Evolutionary conservation across 2,329 filamentous ascomycete genomes (phyloP).

Genomic region (Epichloe sibirici): DNA sequence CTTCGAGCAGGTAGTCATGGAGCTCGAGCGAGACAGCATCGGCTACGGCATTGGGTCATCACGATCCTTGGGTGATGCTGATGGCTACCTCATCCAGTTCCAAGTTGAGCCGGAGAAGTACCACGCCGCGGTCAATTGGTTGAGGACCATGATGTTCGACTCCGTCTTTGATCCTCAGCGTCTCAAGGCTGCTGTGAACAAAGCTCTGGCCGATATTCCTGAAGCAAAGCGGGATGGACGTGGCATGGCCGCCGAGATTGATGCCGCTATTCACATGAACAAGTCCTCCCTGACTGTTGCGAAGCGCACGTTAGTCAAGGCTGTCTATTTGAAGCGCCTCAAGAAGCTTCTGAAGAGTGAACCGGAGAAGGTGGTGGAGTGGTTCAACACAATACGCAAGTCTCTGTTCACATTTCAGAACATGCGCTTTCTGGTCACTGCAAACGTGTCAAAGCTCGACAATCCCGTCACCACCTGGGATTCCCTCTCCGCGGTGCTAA

Average conservation of each 20-base stretch:
- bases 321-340: constrained; percentile 74
- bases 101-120: constrained; percentile 86
- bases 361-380: constrained; percentile 60
- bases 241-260: constrained; percentile 49
- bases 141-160: constrained; percentile 77
- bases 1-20: constrained; percentile 86
- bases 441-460: constrained; percentile 60
- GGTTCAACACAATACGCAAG: constrained; percentile 64
- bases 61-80: constrained; percentile 58
- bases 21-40: constrained; percentile 84
- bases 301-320: constrained; percentile 72
- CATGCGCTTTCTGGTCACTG: constrained; percentile 73
- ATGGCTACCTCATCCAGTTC: constrained; percentile 72
- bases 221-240: constrained; percentile 81
- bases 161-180: constrained; percentile 69
- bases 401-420: constrained; percentile 75
- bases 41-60: constrained; percentile 64
- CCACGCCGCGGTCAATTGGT: constrained; percentile 66
- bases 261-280: constrained; percentile 72
- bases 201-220: constrained; percentile 82
- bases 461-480: constrained; percentile 75
- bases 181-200: constrained; percentile 54
- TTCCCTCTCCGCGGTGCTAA: constrained; percentile 26
- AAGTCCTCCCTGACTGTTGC: constrained; percentile 65
- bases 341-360: constrained; percentile 69